These are phyloP conservation scores for Phytophthora citrophthora DNA, from an alignment of 352 stramenopile genomes.

Conservation along the genomic window DNA sequence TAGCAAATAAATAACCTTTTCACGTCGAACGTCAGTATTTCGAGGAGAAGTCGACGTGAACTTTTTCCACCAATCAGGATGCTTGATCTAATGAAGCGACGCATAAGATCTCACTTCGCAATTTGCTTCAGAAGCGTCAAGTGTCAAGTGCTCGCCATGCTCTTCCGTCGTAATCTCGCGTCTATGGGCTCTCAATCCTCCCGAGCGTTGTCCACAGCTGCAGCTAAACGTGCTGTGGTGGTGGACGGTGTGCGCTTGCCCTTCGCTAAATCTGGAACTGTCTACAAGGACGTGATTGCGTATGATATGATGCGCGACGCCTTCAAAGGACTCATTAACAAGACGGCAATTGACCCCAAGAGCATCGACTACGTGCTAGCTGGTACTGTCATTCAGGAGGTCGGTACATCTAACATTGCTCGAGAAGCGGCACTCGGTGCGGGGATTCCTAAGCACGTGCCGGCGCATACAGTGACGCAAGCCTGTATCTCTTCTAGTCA, in stretches of 20 bases:
- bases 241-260: constrained; percentile 95
- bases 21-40: constrained; percentile 18
- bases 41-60: constrained; percentile 21
- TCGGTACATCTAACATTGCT: constrained; percentile 98
- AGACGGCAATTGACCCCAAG: constrained; percentile 95
- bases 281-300: constrained; percentile 97
- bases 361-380: constrained; percentile 97
- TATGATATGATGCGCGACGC: constrained; percentile 97
- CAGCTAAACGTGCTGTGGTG: constrained; percentile 88
- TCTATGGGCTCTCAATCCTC: constrained; percentile 31
- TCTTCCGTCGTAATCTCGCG: constrained; percentile 25
- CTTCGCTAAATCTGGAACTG: constrained; percentile 94
- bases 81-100: constrained; percentile 8
- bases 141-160: constrained; percentile 26
- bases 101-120: constrained; percentile 31
- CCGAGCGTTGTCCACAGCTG: constrained; percentile 43
- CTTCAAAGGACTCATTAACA: constrained; percentile 95
- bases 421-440: constrained; percentile 95
- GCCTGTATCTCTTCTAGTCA: constrained; percentile 98
- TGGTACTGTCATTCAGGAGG: constrained; percentile 98
- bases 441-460: constrained; percentile 94
- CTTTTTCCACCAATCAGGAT: constrained; percentile 21
- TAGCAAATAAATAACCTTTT: background rate
- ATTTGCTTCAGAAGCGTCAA: constrained; percentile 20
- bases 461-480: constrained; percentile 96